Conservation (phyloP, 2,329 filamentous ascomycete species). For the Claviceps humidiphila region DNA sequence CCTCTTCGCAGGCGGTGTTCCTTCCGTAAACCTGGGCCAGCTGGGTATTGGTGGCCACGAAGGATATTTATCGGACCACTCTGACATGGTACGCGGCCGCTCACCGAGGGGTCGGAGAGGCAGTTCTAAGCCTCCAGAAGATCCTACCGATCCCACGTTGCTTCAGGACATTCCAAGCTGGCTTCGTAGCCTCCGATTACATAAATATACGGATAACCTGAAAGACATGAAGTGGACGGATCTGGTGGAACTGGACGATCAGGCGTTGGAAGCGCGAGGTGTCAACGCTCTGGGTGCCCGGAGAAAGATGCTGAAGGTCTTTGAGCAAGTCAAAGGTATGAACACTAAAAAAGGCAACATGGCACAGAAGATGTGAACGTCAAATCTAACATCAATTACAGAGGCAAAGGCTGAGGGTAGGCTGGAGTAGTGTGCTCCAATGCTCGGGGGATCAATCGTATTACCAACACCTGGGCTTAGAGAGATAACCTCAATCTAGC, state of each 20-base stretch:
- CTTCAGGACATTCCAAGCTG: slow-evolving; percentile 93
- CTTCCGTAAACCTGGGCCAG: slow-evolving; percentile 56
- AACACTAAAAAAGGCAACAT: neutral
- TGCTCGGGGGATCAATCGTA: neutral
- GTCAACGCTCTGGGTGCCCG: slow-evolving; percentile 90
- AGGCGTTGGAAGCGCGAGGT: slow-evolving; percentile 79
- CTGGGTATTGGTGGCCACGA: slow-evolving; percentile 60
- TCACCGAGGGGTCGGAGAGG: slow-evolving; percentile 86
- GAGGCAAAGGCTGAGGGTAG: slow-evolving; percentile 66
- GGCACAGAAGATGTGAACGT: neutral
- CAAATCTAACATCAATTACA: slow-evolving; percentile 18
- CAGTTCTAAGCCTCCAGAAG: slow-evolving; percentile 94
- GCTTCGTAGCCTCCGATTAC: slow-evolving; percentile 84
- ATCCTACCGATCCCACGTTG: slow-evolving; percentile 81
- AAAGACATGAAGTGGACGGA: slow-evolving; percentile 98
- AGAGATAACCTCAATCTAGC: neutral
- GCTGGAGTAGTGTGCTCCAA: slow-evolving; percentile 27
- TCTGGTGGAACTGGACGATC: slow-evolving; percentile 80
- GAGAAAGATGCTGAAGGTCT: slow-evolving; percentile 98
- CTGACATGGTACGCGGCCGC: slow-evolving; percentile 77
- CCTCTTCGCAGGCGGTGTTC: slow-evolving; percentile 58
- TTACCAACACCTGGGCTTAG: neutral
- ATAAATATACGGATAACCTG: slow-evolving; percentile 97
- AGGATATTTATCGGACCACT: slow-evolving; percentile 87
- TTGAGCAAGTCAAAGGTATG: slow-evolving; percentile 81